These are phyloP conservation scores for Pholiota microspora DNA, from an alignment of 768 basidiomycete species.

Conservation along the genomic window DNA sequence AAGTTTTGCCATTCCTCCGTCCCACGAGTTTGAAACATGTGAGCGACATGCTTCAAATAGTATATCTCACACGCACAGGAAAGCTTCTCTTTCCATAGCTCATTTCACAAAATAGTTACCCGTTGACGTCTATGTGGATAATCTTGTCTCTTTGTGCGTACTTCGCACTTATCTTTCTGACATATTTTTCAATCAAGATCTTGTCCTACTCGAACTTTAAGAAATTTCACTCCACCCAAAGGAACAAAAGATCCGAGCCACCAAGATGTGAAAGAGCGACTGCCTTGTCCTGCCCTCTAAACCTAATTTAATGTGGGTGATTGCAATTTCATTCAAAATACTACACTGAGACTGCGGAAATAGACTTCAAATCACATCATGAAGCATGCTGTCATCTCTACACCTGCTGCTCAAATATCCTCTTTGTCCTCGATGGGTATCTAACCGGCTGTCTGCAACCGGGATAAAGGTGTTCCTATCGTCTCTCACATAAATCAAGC, in stretches of 20 bases:
- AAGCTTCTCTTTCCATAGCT: not conserved
- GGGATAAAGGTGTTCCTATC: not conserved
- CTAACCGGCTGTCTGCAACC: not conserved
- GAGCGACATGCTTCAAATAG: not conserved
- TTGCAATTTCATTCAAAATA: too few relatives aligned
- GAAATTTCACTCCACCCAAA: too few relatives aligned
- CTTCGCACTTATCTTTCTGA: not conserved
- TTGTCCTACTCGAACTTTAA: too few relatives aligned
- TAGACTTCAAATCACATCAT: constrained; percentile 3
- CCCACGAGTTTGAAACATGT: constrained; percentile 6
- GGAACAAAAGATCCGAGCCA: too few relatives aligned
- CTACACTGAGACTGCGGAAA: constrained; percentile 3
- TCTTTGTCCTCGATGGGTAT: too few relatives aligned
- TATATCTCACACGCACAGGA: not conserved
- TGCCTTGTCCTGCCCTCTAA: too few relatives aligned
- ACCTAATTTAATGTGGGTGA: too few relatives aligned
- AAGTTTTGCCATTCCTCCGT: not conserved
- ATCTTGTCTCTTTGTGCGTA: not conserved
- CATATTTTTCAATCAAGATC: not conserved
- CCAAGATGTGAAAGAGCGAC: too few relatives aligned
- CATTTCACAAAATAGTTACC: not conserved
- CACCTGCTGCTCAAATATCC: not conserved
- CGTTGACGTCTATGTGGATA: not conserved
- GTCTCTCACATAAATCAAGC: not conserved
- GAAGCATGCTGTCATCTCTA: constrained; percentile 1